A percentile compares a stretch with the other conserved stretches of the same genome.
phyloP scores from a whole-genome alignment of 352 stramenopile species.

The Pythium graminicola region DNA sequence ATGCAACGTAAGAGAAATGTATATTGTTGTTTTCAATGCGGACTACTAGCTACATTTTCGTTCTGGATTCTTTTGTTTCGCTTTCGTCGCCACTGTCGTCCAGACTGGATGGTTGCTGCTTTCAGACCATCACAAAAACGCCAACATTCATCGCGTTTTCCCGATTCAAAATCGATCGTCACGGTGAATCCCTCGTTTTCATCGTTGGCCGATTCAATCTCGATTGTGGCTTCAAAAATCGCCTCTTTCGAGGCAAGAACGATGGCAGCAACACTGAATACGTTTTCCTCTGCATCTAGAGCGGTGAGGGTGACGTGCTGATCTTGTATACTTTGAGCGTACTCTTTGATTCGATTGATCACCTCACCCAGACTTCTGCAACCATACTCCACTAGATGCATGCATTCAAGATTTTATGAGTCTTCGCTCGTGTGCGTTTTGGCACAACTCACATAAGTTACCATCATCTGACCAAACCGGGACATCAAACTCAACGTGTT shows the following conservation, averaged over 20 bases:
- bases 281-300: neutral
- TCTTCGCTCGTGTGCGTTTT: no score
- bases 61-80: slow-evolving; percentile 1
- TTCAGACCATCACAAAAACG: slow-evolving; percentile 48
- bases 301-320: neutral
- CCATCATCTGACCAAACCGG: slow-evolving; percentile 14
- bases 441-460: no score
- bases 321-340: slow-evolving; percentile 13
- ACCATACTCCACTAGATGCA: slow-evolving; percentile 17
- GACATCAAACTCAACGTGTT: slow-evolving; percentile 52
- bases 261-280: neutral
- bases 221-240: slow-evolving; percentile 9
- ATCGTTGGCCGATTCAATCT: slow-evolving; percentile 8
- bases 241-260: neutral
- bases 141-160: slow-evolving; percentile 62
- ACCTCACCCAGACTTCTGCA: slow-evolving; percentile 43
- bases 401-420: no score
- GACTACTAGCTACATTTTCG: no score
- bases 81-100: slow-evolving; percentile 61
- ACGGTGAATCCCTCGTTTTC: slow-evolving; percentile 29
- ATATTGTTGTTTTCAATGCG: no score
- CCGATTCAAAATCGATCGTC: slow-evolving; percentile 39
- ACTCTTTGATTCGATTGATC: slow-evolving; percentile 35
- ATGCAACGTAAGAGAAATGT: no score
- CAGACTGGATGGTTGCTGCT: slow-evolving; percentile 47